Base-by-base conservation (phyloP, 73 alveolate genomes). In the Tetrahymena elliotti region DNA sequence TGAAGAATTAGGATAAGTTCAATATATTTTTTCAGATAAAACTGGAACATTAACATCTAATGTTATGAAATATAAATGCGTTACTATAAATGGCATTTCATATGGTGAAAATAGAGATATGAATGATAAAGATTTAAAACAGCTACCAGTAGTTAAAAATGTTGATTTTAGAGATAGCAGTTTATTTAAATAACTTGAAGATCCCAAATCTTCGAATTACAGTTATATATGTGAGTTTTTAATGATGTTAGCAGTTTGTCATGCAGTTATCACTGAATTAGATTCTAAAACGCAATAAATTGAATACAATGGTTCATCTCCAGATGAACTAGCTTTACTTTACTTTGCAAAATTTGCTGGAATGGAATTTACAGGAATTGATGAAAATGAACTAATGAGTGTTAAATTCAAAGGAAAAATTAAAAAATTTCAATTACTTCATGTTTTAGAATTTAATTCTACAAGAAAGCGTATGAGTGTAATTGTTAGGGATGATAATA, bases 401-500 rank as follows among this genome's bases (percentile, higher is more conserved):
- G 95, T 98, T 22, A 97, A 94, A 83, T 94, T 95, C 93, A 92
- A 94, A 24, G 99, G 97, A n/a, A 93, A 96, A 68, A 83, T 52
- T 38, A 82, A 83, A 41, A 84, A 83, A 83, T 97, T 40, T 94
- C 94, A 98, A 96, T 88, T 98, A 83, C 97, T 98, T 53, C 95
- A 98, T 84, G 97, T 97, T 53, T 53, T 96, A 11, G 97, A 96
- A 83, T 99, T 99, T 97, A 95, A 99, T 53, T 95, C 98, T 22
- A 97, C 96, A n/a, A 96, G 99, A 52, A 97, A 98, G 97, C 97
- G 99, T 33, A 97, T 98, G 98, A 95, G 99, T n/a, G 98, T 98
- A 35, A 96, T 98, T 33, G 99, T 99, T 11, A 95, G 97, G 93
- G 96, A 94, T 83, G 95, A 95, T 33, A 98, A 53, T 31, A 97